A percentile compares a stretch with the other conserved stretches of the same genome.
Conservation (phyloP, 805 yeast species). For the Lipomyces orientalis region DNA sequence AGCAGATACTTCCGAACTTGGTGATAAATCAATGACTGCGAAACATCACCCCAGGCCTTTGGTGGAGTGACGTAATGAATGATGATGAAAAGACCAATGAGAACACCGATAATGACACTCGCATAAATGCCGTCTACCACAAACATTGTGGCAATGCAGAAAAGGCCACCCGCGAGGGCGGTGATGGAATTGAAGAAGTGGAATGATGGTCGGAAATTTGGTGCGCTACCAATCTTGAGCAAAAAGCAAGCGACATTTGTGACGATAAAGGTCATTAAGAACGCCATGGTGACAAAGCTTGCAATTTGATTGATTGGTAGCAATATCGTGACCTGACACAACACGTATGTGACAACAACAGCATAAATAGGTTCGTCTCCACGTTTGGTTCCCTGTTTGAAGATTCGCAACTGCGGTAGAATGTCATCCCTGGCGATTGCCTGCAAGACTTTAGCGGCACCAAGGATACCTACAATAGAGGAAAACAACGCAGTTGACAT, state of each 20-base stretch:
- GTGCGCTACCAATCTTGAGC: slow-evolving; percentile 87
- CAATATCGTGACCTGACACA: slow-evolving; percentile 84
- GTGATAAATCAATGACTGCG: slow-evolving; percentile 92
- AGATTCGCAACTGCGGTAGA: slow-evolving; percentile 74
- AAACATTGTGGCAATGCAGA: slow-evolving; percentile 85
- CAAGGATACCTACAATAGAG: slow-evolving; percentile 92
- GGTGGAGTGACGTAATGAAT: slow-evolving; percentile 95
- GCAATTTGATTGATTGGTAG: slow-evolving; percentile 95
- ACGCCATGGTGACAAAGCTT: slow-evolving; percentile 95
- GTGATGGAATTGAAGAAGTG: slow-evolving; percentile 81
- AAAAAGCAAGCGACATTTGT: slow-evolving; percentile 93
- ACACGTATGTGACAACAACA: slow-evolving; percentile 74
- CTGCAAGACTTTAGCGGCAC: slow-evolving; percentile 88
- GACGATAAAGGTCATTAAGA: slow-evolving; percentile 92
- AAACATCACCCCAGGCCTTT: slow-evolving; percentile 97
- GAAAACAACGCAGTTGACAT: slow-evolving; percentile 89
- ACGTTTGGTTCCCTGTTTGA: slow-evolving; percentile 56
- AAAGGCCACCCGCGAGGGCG: slow-evolving; percentile 74
- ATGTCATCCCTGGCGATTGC: slow-evolving; percentile 87
- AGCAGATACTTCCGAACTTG: slow-evolving; percentile 92
- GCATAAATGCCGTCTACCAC: slow-evolving; percentile 94
- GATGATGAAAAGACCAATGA: slow-evolving; percentile 68
- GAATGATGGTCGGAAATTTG: slow-evolving; percentile 97
- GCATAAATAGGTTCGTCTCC: slow-evolving; percentile 65
- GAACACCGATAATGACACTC: slow-evolving; percentile 67